Evolutionary conservation across 2,329 filamentous ascomycete species (phyloP).

Genomic region (Epichloe sylvatica): DNA sequence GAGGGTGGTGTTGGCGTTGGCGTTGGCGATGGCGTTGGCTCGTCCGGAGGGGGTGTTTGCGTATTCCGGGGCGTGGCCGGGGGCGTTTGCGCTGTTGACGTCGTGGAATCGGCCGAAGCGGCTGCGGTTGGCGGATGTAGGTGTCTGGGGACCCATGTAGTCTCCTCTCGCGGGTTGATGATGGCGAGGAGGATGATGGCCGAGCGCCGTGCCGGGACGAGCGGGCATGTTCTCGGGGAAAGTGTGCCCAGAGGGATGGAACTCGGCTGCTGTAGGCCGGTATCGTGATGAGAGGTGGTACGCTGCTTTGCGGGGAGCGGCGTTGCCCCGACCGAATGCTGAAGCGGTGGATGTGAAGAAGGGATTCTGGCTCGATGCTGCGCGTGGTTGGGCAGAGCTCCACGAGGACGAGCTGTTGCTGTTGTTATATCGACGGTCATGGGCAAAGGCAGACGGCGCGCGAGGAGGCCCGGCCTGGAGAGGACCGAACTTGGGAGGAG

Average conservation of each 20-base stretch:
- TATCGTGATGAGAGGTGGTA: slow-evolving; percentile 12
- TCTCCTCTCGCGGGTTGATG: slow-evolving; percentile 9
- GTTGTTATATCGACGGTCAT: slow-evolving; percentile 11
- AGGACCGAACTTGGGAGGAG: slow-evolving; percentile 19
- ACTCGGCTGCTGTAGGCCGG: slow-evolving; percentile 20
- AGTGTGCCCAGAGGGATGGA: slow-evolving; percentile 12
- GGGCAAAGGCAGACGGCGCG: slow-evolving; percentile 12
- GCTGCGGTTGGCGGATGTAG: slow-evolving; percentile 12
- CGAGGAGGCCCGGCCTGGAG: slow-evolving; percentile 17
- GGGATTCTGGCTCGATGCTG: background rate
- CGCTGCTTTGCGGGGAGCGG: background rate
- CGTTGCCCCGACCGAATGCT: slow-evolving; percentile 4
- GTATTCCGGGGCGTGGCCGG: background rate
- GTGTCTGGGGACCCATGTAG: slow-evolving; percentile 18
- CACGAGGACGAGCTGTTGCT: slow-evolving; percentile 7
- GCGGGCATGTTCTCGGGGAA: background rate
- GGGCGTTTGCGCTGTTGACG: slow-evolving; percentile 1
- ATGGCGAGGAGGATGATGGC: background rate
- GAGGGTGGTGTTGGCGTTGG: background rate
- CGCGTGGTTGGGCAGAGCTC: slow-evolving; percentile 10
- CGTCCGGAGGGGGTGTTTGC: background rate
- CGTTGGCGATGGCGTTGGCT: background rate
- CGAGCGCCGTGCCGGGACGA: slow-evolving; percentile 11
- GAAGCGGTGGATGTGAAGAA: slow-evolving; percentile 4
- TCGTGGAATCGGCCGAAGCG: slow-evolving; percentile 20